Conservation (phyloP, 345 rosid species). For the Dovyalis caffra region DNA sequence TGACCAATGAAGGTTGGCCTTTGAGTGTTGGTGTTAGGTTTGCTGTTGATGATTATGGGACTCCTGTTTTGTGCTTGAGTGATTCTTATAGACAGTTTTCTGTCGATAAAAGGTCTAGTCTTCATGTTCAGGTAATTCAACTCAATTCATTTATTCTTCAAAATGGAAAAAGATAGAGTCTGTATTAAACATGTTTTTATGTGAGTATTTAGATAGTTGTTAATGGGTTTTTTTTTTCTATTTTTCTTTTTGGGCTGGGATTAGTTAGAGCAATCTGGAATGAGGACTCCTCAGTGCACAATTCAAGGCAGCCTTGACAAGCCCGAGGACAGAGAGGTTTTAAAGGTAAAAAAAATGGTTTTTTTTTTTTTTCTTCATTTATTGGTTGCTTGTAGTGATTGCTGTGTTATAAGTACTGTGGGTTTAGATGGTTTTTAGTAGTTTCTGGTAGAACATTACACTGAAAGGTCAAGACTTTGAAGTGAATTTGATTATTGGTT, state of each 20-base stretch:
- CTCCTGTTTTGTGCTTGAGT: conserved; percentile 66
- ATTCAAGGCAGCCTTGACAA: conserved; percentile 72
- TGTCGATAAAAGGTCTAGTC: conserved; percentile 63
- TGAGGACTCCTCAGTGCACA: conserved; percentile 87
- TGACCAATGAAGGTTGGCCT: conserved; percentile 67
- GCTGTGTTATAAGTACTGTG: not conserved
- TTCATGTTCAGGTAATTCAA: conserved; percentile 73
- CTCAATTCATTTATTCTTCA: not conserved
- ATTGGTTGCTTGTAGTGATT: not conserved
- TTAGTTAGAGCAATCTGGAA: conserved; percentile 81
- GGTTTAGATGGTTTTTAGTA: not conserved
- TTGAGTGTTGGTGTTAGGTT: conserved; percentile 73
- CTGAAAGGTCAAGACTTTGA: not conserved
- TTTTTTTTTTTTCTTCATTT: not conserved
- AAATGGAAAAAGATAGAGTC: not conserved
- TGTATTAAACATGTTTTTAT: not conserved
- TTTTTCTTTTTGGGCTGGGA: no score
- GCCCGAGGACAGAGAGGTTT: conserved; percentile 46
- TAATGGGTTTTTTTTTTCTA: no score
- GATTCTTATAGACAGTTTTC: conserved; percentile 33
- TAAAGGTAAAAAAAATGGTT: conserved; percentile 64
- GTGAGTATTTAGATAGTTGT: no score
- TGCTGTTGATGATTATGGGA: conserved; percentile 79
- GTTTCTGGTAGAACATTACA: not conserved
- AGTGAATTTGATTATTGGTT: not conserved